A percentile compares a stretch with the other conserved stretches of the same genome.
Evolutionary conservation across 2,329 filamentous ascomycete species (phyloP).

Genomic region (Fusarium kyushuense): DNA sequence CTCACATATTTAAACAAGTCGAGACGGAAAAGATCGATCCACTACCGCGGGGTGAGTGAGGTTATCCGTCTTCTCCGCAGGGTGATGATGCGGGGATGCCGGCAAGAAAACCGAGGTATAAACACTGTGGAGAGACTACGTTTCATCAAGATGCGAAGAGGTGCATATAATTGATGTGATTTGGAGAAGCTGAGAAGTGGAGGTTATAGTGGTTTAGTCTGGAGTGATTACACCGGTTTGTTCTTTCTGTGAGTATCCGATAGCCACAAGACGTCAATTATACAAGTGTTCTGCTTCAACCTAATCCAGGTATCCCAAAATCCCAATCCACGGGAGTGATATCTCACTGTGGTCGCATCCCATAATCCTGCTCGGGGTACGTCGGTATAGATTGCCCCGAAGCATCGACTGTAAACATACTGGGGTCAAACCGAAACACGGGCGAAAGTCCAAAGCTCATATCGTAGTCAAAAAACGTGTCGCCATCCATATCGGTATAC

Average conservation of each 20-base stretch:
- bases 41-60: conserved; percentile 35
- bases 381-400: conserved; percentile 42
- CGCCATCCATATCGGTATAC: conserved; percentile 45
- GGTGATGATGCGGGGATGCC: conserved; percentile 29
- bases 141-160: not conserved
- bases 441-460: conserved; percentile 49
- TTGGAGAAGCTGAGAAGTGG: conserved; percentile 2
- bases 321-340: no score
- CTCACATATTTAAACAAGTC: conserved; percentile 1
- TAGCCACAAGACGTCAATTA: not conserved
- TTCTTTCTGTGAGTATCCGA: no score
- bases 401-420: conserved; percentile 45
- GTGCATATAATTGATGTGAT: not conserved
- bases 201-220: not conserved
- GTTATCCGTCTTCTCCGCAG: conserved; percentile 37
- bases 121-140: not conserved
- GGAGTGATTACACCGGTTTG: no score
- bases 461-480: conserved; percentile 48
- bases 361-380: conserved; percentile 44
- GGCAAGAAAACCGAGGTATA: conserved; percentile 36
- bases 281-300: not conserved
- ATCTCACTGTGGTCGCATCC: conserved; percentile 34
- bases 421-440: conserved; percentile 47
- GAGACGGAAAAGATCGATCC: conserved; percentile 24
- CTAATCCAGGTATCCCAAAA: conserved; percentile 13